Base-by-base conservation (phyloP, 177 flowering plant genomes). In the Vitis hybrid region DNA sequence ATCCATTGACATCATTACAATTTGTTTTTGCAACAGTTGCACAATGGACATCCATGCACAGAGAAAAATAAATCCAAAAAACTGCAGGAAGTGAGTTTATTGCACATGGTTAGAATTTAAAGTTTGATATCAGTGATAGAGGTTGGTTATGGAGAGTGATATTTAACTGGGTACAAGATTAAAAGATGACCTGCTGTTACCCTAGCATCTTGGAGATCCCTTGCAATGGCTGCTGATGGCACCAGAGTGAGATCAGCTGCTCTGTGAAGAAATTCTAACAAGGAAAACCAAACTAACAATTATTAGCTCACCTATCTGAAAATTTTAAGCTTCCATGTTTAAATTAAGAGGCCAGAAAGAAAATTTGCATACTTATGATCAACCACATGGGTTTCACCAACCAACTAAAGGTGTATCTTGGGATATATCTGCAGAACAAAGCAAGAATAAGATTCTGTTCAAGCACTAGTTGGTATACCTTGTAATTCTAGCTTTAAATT, bases 331-430 rank as follows among this genome's bases (percentile, higher is more conserved):
- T 30, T 57, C 12, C 15, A 50, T 55, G 12, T 14, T 30, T 12
- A 48, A 23, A 56, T 23, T 23, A 68, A 18, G 14, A n/a, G 13
- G 34, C 23, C 45, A 23, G 21, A 49, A 67, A 55, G 26, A 66
- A 60, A 68, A 59, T 55, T 69, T 30, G 77, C 95, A 21, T 90
- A 96, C 99, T 93, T 87, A 93, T 84, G 59, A 96, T 69, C 80
- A 86, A 61, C 99, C 98, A 96, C 98, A 93, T 95, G 19, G 99
- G 98, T 76, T 80, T 75, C 74, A 96, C 99, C 79, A 96, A 82
- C 97, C 99, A 96, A 79, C 97, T 91, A 77, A 91, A 96, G 49
- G 99, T 93, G 80, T 96, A 96, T 84, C 99, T 88, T 66, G 99
- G 99, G 68, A 96, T 93, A 70, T 96, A 96, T 82, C 99, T 96